phyloP scores from a whole-genome alignment of 805 yeast species.

The Ogataea nitratoaversa region DNA sequence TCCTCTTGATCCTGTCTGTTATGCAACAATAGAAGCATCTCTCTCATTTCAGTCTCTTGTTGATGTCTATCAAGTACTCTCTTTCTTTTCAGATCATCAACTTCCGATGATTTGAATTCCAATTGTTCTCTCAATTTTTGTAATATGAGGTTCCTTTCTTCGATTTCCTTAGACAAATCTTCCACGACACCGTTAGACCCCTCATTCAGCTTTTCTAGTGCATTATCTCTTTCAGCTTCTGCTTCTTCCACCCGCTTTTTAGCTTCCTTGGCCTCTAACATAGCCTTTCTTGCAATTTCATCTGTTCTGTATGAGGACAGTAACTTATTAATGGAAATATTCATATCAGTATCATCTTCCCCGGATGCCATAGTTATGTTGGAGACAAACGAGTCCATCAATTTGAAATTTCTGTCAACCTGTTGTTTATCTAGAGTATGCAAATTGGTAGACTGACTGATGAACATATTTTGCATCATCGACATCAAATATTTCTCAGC shows the following conservation, averaged over 20 bases:
- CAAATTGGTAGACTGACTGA: conserved; percentile 44
- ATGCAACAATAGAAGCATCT: conserved; percentile 60
- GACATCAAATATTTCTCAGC: conserved; percentile 57
- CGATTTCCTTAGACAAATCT: conserved; percentile 53
- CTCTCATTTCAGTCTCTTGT: conserved; percentile 74
- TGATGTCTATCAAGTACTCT: conserved; percentile 64
- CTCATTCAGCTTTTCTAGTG: conserved; percentile 32
- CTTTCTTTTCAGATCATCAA: conserved; percentile 59
- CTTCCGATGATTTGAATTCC: conserved; percentile 53
- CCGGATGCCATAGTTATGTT: conserved; percentile 49
- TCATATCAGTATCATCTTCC: conserved; percentile 62
- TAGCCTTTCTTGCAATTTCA: conserved; percentile 77
- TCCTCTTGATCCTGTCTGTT: conserved; percentile 28
- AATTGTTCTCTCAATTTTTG: conserved; percentile 57
- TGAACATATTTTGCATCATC: conserved; percentile 61
- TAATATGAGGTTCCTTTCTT: conserved; percentile 59
- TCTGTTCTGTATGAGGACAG: conserved; percentile 75
- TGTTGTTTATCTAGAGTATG: conserved; percentile 40
- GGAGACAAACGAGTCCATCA: conserved; percentile 52
- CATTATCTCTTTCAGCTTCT: conserved; percentile 37
- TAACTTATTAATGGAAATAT: conserved; percentile 70
- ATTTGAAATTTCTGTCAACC: conserved; percentile 46
- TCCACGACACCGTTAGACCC: conserved; percentile 76
- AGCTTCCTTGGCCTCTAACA: conserved; percentile 37
- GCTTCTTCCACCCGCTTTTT: conserved; percentile 38